These are phyloP conservation scores for Moniliophthora roreri DNA, from an alignment of 1,284 basidiomycete genomes.

Conservation along the genomic window DNA sequence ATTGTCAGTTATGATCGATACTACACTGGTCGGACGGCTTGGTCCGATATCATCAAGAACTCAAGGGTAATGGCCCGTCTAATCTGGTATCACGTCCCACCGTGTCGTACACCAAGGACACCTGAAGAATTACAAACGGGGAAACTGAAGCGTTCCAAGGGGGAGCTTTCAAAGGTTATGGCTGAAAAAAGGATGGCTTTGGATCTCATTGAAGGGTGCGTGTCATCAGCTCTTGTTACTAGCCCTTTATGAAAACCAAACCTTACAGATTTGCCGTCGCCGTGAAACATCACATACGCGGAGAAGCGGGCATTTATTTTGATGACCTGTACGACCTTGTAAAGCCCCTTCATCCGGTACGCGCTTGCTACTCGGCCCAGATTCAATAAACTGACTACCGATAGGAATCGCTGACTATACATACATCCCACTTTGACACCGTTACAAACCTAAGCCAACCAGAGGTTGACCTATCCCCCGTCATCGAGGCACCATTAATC, in stretches of 20 bases:
- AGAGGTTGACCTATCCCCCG: not conserved
- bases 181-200: constrained; percentile 59
- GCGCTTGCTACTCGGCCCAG: constrained; percentile 6
- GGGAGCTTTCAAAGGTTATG: constrained; percentile 52
- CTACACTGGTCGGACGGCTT: constrained; percentile 57
- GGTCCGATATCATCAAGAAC: constrained; percentile 58
- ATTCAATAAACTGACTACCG: not conserved
- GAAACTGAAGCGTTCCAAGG: constrained; percentile 26
- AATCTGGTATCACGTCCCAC: constrained; percentile 65
- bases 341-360: constrained; percentile 40
- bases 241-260: not conserved
- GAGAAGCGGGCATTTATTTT: constrained; percentile 58
- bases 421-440: not conserved
- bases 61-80: constrained; percentile 49
- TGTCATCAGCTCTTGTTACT: no score
- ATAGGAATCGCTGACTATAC: not conserved
- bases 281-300: constrained; percentile 64
- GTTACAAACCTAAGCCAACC: not conserved
- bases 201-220: constrained; percentile 55
- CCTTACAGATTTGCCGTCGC: constrained; percentile 49
- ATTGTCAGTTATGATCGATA: constrained; percentile 58
- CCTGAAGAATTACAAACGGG: constrained; percentile 31
- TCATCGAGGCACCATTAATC: not conserved
- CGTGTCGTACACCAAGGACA: constrained; percentile 38
- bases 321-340: constrained; percentile 57